phyloP scores from a whole-genome alignment of 2,329 filamentous ascomycete species.

The Sphaerostilbella broomeana region DNA sequence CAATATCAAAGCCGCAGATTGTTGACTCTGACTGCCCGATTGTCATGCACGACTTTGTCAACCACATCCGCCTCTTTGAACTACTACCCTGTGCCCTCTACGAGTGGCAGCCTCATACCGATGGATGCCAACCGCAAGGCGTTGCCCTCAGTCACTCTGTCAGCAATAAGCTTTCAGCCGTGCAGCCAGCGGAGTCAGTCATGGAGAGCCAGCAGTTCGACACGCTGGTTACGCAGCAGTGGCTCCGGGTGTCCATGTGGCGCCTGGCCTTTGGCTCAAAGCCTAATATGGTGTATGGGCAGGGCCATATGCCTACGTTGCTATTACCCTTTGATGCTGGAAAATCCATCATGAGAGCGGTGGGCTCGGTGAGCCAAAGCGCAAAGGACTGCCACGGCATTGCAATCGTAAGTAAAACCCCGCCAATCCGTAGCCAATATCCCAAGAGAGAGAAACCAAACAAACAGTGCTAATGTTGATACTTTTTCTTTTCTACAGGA shows the following conservation, averaged over 20 bases:
- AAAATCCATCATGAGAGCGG: constrained; percentile 22
- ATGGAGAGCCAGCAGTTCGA: constrained; percentile 29
- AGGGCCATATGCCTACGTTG: constrained; percentile 17
- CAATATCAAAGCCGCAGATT: constrained; percentile 25
- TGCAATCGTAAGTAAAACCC: constrained; percentile 25
- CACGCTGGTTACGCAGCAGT: constrained; percentile 28
- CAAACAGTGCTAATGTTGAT: neutral
- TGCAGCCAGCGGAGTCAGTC: constrained; percentile 23
- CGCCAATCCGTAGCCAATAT: no score
- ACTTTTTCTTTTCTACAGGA: constrained; percentile 20
- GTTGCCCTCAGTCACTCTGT: constrained; percentile 21
- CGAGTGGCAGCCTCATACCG: constrained; percentile 23
- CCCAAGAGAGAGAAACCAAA: no score
- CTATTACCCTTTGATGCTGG: constrained; percentile 26
- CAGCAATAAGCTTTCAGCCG: constrained; percentile 22
- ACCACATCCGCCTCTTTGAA: constrained; percentile 27
- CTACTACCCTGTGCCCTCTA: constrained; percentile 23
- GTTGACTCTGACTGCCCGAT: constrained; percentile 26
- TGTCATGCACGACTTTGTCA: constrained; percentile 30
- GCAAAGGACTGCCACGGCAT: constrained; percentile 29
- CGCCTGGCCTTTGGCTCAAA: constrained; percentile 24
- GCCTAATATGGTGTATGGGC: constrained; percentile 17
- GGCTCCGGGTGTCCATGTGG: constrained; percentile 28
- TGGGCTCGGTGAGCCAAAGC: constrained; percentile 20
- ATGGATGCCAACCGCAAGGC: constrained; percentile 17